Base-by-base conservation (phyloP, 805 yeast genomes). In the Candida maesae region DNA sequence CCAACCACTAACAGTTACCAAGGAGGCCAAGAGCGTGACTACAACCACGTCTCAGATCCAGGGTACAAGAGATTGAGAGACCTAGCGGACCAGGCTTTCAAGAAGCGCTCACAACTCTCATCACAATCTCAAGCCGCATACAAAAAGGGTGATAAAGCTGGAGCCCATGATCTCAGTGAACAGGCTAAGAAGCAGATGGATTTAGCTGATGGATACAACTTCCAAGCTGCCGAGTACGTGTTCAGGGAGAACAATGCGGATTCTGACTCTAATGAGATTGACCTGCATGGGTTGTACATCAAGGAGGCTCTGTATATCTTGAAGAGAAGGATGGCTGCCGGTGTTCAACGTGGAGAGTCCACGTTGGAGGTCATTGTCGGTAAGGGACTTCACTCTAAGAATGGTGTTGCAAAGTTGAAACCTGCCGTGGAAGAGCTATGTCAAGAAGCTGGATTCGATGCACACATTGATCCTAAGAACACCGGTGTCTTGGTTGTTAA, bases 231-330 rank as follows among this genome's bases (percentile, higher is more conserved):
- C 1, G 87, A 81, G 60, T 89, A 81, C 56, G 96, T 86, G 2
- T 91, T 91, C 60, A 68, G 81, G 32, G 90, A 84, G 50, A 91
- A 91, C 61, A 91, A 91, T 58, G 76, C 86, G 29, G 97, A 90
- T 56, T 81, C 91, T n/a, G 80, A 75, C 24, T 71, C 72, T 18
- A 83, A 87, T 60, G 98, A 91, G 63, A 88, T 91, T 47, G 98
- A 91, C 65, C 70, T 91, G 39, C 99, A 91, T 61, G 99, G 99
- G 0, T 67, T 91, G 23, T 90, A 72, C 53, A 95, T 91, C 15
- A 83, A 81, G 59, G 99, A 91, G 65, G 96, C 97, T 7, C 77
- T 78, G 46, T 83, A 78, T 58, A 77, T 84, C 37, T 68, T 91
- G 49, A 85, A 82, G 51, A 78, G 75, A 45, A 72, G 98, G 43